Evolutionary conservation across 2,329 filamentous ascomycete species (phyloP).

Genomic region (Nemania sp.): DNA sequence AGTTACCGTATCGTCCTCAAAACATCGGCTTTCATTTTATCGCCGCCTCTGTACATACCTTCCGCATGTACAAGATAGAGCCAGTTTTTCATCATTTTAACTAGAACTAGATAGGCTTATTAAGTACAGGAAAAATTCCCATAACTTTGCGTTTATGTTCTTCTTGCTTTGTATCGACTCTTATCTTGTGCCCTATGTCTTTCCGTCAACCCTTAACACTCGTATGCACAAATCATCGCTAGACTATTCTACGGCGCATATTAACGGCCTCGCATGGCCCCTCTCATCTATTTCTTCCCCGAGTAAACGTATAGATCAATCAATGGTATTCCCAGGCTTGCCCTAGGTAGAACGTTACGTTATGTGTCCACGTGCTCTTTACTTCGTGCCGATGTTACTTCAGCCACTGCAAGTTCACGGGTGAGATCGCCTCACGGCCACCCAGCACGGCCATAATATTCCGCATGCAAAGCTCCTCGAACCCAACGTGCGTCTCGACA

Average conservation of each 20-base stretch:
- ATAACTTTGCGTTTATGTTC: slow-evolving; percentile 1
- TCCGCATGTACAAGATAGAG: neutral
- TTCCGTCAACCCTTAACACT: too few relatives aligned
- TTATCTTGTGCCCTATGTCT: slow-evolving; percentile 13
- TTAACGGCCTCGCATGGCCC: neutral
- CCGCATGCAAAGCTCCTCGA: slow-evolving; percentile 74
- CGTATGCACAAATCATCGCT: too few relatives aligned
- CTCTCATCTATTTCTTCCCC: neutral
- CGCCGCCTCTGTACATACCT: neutral
- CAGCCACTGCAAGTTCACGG: slow-evolving; percentile 69
- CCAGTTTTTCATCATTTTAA: neutral
- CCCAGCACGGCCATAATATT: slow-evolving; percentile 72
- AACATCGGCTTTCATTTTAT: neutral
- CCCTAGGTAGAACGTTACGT: neutral
- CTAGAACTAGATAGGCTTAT: neutral
- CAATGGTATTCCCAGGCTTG: neutral
- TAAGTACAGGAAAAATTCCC: neutral
- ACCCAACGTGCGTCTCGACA: slow-evolving; percentile 73
- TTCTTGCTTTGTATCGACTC: neutral
- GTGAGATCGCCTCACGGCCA: slow-evolving; percentile 65
- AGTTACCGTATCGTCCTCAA: too few relatives aligned
- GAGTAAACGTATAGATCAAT: slow-evolving; percentile 16
- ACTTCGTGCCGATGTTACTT: slow-evolving; percentile 25
- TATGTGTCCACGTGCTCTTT: neutral
- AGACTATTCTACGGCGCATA: too few relatives aligned